Evolutionary conservation across 768 basidiomycete genomes (phyloP).

Genomic region (Multifurca ochricompacta): DNA sequence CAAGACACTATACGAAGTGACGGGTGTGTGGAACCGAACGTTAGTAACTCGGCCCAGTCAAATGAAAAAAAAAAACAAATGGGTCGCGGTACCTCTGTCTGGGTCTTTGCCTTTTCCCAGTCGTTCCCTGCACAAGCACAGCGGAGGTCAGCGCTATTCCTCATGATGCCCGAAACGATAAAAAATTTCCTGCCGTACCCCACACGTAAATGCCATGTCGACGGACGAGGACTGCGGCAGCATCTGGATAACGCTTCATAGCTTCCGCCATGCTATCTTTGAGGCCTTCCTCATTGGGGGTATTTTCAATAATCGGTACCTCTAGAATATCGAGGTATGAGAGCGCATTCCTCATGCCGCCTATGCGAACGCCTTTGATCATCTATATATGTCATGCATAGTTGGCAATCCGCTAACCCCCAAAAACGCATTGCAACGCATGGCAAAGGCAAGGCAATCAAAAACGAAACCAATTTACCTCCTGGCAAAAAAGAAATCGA

Average conservation of each 20-base stretch:
- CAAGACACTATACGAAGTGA: conserved; percentile 54
- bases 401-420: no score
- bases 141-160: not conserved
- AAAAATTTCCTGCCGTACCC: conserved; percentile 41
- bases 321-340: conserved; percentile 82
- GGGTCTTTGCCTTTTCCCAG: conserved; percentile 88
- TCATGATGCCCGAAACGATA: not conserved
- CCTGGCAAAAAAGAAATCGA: no score
- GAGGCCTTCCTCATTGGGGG: conserved; percentile 83
- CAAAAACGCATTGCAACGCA: no score
- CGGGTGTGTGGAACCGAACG: no score
- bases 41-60: not conserved
- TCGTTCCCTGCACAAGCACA: conserved; percentile 38
- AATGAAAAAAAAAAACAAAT: not conserved
- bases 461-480: no score
- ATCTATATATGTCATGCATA: conserved; percentile 63
- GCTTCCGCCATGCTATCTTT: conserved; percentile 84
- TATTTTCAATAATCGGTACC: conserved; percentile 87
- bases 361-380: conserved; percentile 83
- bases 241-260: conserved; percentile 72
- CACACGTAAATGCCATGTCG: conserved; percentile 81
- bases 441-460: no score
- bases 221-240: conserved; percentile 69
- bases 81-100: conserved; percentile 54
- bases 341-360: conserved; percentile 66